phyloP scores from a whole-genome alignment of 106 monocot genomes.

The Allium sativum region DNA sequence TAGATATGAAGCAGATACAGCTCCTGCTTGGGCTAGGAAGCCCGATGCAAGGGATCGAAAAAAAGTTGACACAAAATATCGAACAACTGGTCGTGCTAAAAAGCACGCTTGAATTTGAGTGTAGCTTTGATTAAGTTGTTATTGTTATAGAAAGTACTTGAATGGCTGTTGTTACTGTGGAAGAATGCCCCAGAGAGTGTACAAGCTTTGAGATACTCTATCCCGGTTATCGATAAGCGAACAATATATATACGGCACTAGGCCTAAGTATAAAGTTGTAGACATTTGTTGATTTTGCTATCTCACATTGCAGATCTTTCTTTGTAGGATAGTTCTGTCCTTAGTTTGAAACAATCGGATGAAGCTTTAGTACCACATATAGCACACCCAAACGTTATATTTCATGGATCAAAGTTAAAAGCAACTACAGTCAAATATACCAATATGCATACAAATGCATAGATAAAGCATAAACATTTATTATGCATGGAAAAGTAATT shows the following conservation, averaged over 20 bases:
- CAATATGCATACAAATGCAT: no score
- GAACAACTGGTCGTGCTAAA: slow-evolving; percentile 71
- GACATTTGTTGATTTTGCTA: slow-evolving; percentile 83
- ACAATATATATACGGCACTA: slow-evolving; percentile 82
- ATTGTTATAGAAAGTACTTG: no score
- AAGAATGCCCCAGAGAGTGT: slow-evolving; percentile 94
- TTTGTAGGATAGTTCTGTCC: slow-evolving; percentile 95
- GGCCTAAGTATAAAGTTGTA: slow-evolving; percentile 94
- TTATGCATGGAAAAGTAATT: no score
- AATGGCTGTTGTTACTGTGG: no score
- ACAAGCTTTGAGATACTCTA: slow-evolving; percentile 94
- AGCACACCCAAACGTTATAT: slow-evolving; percentile 95
- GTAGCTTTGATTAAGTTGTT: no score
- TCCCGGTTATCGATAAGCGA: slow-evolving; percentile 91
- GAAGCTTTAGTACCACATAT: slow-evolving; percentile 94
- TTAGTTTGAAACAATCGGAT: slow-evolving; percentile 87
- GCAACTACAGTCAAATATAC: no score
- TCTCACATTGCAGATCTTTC: slow-evolving; percentile 91
- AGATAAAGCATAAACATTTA: no score
- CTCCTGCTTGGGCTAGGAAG: slow-evolving; percentile 91
- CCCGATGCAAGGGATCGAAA: slow-evolving; percentile 54
- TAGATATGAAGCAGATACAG: slow-evolving; percentile 82
- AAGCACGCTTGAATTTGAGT: slow-evolving; percentile 62
- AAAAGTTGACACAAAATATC: slow-evolving; percentile 44
- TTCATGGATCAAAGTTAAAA: no score